Conservation (phyloP, 306 rosid genomes). For the Rubus idaeus region DNA sequence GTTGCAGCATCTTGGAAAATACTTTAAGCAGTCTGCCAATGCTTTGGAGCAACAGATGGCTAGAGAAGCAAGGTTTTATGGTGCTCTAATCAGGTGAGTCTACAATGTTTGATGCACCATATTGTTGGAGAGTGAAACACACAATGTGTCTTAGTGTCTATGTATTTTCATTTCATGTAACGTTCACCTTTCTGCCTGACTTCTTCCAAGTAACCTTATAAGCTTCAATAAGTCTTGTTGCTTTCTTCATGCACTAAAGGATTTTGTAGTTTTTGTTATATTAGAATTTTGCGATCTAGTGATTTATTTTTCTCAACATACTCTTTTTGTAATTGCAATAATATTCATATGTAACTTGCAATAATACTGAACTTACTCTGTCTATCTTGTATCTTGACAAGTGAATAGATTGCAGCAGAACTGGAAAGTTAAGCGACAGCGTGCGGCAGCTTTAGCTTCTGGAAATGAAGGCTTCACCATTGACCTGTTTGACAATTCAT, state of each 20-base stretch:
- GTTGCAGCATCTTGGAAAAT: constrained; percentile 83
- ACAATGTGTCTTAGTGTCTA: neutral
- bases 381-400: constrained; percentile 39
- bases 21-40: constrained; percentile 89
- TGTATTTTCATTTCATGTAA: neutral
- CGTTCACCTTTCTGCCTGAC: neutral
- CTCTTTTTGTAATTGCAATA: constrained; percentile 1
- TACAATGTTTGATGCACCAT: neutral
- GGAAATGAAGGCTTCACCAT: constrained; percentile 94
- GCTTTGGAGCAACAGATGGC: constrained; percentile 89
- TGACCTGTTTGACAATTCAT: constrained; percentile 80
- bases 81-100: constrained; percentile 80
- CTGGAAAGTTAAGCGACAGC: constrained; percentile 96
- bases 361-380: neutral
- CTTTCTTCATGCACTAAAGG: neutral
- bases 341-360: neutral
- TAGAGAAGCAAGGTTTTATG: constrained; percentile 95
- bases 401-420: constrained; percentile 86
- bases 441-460: constrained; percentile 67
- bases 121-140: neutral
- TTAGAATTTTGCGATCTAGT: neutral
- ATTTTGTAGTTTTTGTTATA: neutral
- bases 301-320: constrained; percentile 8
- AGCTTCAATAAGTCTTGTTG: neutral
- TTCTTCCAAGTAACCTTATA: neutral